A percentile compares a stretch with the other conserved stretches of the same genome.
Evolutionary conservation across 176 grass and related monocot genomes (phyloP).

Genomic region (barley (Hordeum vulgare)): DNA sequence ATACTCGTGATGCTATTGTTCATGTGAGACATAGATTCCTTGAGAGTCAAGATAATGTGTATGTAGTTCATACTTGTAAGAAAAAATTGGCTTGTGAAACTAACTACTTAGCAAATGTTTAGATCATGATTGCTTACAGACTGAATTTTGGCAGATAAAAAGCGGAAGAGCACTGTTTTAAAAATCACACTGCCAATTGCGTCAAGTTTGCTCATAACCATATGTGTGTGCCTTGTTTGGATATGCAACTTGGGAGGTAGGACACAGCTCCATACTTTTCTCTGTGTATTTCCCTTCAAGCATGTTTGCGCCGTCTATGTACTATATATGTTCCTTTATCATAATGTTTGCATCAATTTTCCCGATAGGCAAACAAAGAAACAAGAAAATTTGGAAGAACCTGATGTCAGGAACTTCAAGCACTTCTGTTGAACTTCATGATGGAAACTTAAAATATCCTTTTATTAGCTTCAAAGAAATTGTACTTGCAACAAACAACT

Average conservation of each 20-base stretch:
- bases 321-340: not conserved
- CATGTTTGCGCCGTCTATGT: not conserved
- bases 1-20: not conserved
- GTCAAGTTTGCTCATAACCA: conserved; percentile 13
- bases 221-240: not conserved
- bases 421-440: not conserved
- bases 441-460: not conserved
- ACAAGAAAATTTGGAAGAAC: not conserved
- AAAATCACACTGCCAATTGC: not conserved
- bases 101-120: not conserved
- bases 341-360: not conserved
- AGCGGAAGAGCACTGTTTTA: not conserved
- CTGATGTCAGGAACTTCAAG: not conserved
- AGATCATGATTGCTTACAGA: not conserved
- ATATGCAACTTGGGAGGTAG: not conserved
- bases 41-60: not conserved
- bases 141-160: conserved; percentile 1
- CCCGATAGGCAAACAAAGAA: not conserved
- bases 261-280: not conserved
- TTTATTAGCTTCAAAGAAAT: conserved; percentile 1
- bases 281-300: not conserved
- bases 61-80: not conserved
- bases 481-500: conserved; percentile 17
- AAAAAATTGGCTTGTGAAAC: not conserved
- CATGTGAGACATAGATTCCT: not conserved